A percentile compares a stretch with the other conserved stretches of the same genome.
These are phyloP conservation scores for Sambucus nigra DNA, from an alignment of 129 eudicot species.

Conservation along the genomic window DNA sequence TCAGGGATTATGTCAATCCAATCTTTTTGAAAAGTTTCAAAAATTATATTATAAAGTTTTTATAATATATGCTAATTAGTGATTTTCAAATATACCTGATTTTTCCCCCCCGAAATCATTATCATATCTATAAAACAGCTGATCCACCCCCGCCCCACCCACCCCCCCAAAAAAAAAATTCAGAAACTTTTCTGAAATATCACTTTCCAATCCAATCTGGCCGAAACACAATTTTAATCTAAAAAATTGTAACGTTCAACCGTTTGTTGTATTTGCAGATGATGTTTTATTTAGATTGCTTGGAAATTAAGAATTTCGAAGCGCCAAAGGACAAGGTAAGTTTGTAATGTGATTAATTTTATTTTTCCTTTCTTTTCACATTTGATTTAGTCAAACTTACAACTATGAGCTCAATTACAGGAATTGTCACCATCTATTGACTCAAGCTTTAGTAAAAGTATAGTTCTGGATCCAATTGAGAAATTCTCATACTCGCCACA, in stretches of 20 bases:
- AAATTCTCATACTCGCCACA: slow-evolving; percentile 46
- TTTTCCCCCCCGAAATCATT: too few species aligned
- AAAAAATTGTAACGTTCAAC: neutral
- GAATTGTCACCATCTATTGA: slow-evolving; percentile 27
- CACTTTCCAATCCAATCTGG: too few species aligned
- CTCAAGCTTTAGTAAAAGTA: slow-evolving; percentile 16
- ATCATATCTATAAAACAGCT: too few species aligned
- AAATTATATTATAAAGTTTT: too few species aligned
- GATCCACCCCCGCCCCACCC: too few species aligned
- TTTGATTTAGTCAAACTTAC: neutral
- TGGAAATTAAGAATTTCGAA: slow-evolving; percentile 40
- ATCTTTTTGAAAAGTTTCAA: too few species aligned
- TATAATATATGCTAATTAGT: too few species aligned
- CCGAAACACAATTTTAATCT: too few species aligned
- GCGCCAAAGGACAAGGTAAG: slow-evolving; percentile 32
- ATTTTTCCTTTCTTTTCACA: neutral
- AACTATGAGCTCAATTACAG: slow-evolving; percentile 19
- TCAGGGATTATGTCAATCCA: too few species aligned
- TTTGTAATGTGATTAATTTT: neutral
- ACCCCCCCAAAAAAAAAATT: too few species aligned
- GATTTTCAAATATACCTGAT: too few species aligned
- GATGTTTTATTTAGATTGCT: slow-evolving; percentile 45
- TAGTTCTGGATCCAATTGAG: slow-evolving; percentile 27
- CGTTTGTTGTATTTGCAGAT: slow-evolving; percentile 31
- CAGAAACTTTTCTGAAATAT: too few species aligned